These are phyloP conservation scores for Ceratocystis destructans DNA, from an alignment of 2,329 filamentous ascomycete species.

Conservation along the genomic window DNA sequence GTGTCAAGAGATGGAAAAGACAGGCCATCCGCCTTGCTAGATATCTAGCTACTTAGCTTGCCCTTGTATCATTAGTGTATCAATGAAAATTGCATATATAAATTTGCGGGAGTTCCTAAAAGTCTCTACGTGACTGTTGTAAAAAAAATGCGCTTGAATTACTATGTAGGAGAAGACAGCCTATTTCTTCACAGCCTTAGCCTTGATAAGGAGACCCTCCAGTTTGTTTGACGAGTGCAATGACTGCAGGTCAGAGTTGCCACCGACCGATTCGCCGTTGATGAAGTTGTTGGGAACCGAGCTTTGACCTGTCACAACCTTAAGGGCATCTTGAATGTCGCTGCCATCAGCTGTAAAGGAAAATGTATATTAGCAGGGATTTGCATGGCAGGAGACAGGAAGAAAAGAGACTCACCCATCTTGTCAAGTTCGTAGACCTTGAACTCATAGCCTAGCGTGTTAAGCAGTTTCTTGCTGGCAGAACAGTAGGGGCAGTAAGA, in stretches of 20 bases:
- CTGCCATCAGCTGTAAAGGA: constrained; percentile 55
- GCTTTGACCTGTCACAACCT: constrained; percentile 65
- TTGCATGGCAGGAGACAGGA: background rate
- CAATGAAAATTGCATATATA: constrained; percentile 17
- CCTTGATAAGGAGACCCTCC: constrained; percentile 30
- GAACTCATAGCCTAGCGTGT: constrained; percentile 56
- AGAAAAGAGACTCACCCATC: constrained; percentile 40
- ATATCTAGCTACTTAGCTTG: constrained; percentile 32
- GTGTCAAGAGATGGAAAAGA: background rate
- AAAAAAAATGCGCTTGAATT: background rate
- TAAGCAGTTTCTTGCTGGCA: constrained; percentile 62
- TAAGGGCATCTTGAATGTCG: constrained; percentile 70
- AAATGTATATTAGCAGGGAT: background rate
- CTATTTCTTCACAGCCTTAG: constrained; percentile 33
- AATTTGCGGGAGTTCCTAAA: constrained; percentile 19
- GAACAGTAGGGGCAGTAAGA: constrained; percentile 91
- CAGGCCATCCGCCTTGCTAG: no score
- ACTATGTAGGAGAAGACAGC: constrained; percentile 11
- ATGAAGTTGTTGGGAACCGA: constrained; percentile 97
- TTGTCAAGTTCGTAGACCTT: constrained; percentile 72
- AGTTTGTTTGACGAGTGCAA: constrained; percentile 38
- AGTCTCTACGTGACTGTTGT: background rate
- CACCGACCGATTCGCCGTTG: constrained; percentile 77
- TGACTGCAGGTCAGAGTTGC: constrained; percentile 70
- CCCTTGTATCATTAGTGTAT: constrained; percentile 32